Evolutionary conservation across 2,329 filamentous ascomycete genomes (phyloP).

Genomic region (Dothideomycetes sp.): DNA sequence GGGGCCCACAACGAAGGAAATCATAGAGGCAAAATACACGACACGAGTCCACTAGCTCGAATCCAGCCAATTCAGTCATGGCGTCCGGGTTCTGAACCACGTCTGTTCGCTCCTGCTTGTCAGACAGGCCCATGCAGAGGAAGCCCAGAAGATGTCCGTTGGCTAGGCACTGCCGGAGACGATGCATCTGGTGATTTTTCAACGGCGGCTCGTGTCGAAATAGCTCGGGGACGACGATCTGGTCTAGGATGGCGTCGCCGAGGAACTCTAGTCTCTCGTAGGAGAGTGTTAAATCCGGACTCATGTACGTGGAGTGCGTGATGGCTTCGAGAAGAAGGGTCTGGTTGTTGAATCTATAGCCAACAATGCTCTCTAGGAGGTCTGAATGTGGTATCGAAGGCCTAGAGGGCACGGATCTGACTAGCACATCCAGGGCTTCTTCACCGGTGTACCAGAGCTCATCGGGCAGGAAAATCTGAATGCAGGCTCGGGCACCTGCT

Average conservation of each 20-base stretch:
- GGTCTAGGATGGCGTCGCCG: conserved; percentile 76
- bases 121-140: conserved; percentile 50
- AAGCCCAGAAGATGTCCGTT: conserved; percentile 76
- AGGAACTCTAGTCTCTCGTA: conserved; percentile 79
- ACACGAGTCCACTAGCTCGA: conserved; percentile 1
- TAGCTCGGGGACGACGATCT: conserved; percentile 56
- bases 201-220: conserved; percentile 40
- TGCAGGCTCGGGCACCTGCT: conserved; percentile 49
- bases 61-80: conserved; percentile 6
- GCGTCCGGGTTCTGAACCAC: conserved; percentile 7
- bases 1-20: conserved; percentile 19
- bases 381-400: neutral
- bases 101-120: conserved; percentile 23
- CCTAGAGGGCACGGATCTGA: neutral
- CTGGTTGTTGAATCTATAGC: conserved; percentile 60
- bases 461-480: conserved; percentile 55
- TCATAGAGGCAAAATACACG: conserved; percentile 15
- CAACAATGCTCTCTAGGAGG: conserved; percentile 52
- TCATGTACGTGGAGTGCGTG: conserved; percentile 59
- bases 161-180: conserved; percentile 62
- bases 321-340: conserved; percentile 64
- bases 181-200: conserved; percentile 57
- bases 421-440: neutral
- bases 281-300: conserved; percentile 35
- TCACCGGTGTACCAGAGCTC: conserved; percentile 16